Percentiles rank a stretch among this genome's conserved stretches.
phyloP scores from a whole-genome alignment of 148 eudicot species.

The Silene conica region DNA sequence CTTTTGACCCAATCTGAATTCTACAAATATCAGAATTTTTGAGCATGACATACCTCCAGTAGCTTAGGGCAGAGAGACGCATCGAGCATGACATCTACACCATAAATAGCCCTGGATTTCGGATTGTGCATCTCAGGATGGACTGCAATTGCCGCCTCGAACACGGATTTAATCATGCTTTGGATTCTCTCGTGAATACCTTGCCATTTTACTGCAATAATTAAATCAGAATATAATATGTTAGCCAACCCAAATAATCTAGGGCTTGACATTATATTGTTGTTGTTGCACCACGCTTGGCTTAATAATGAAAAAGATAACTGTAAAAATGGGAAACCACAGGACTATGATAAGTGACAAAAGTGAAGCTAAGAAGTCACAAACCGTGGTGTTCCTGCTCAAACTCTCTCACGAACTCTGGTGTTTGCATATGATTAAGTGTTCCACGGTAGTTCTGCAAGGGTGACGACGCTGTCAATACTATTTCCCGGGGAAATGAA shows the following conservation, averaged over 20 bases:
- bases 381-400: slow-evolving; percentile 82
- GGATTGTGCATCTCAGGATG: slow-evolving; percentile 89
- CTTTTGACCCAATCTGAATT: too few relatives aligned
- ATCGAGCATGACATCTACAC: slow-evolving; percentile 95
- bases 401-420: slow-evolving; percentile 75
- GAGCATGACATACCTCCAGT: slow-evolving; percentile 56
- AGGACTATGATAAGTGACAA: not conserved
- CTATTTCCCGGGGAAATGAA: not conserved
- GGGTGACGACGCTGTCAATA: not conserved
- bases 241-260: not conserved
- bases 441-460: slow-evolving; percentile 84
- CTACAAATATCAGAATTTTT: too few relatives aligned
- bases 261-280: not conserved
- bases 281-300: too few relatives aligned
- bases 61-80: slow-evolving; percentile 67
- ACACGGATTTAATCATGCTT: slow-evolving; percentile 77
- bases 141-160: slow-evolving; percentile 73
- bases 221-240: not conserved
- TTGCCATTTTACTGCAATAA: slow-evolving; percentile 69
- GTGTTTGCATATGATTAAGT: slow-evolving; percentile 67
- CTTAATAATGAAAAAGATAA: not conserved
- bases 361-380: slow-evolving; percentile 1
- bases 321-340: not conserved
- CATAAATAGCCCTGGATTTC: slow-evolving; percentile 87
- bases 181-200: slow-evolving; percentile 61